Base-by-base conservation (phyloP, 1,284 basidiomycete species). In the Meripilus lineatus region DNA sequence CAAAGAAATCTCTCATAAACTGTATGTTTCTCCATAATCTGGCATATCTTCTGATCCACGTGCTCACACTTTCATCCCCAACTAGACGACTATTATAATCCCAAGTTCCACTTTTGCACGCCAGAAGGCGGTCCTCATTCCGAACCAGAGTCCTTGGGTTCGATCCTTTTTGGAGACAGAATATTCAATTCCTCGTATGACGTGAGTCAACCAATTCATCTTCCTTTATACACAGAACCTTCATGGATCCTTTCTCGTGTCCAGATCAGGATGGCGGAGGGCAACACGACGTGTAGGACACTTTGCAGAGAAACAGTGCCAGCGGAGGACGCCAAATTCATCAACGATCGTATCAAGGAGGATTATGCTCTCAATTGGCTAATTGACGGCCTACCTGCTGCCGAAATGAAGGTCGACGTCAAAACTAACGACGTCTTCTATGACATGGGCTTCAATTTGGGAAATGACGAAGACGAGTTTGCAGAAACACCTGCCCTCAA, bases 351-450 rank as follows among this genome's bases (percentile, higher is more conserved):
- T 40, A 95, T 98, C 61, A 75, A 76, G 37, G 92, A 97, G 62
- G 89, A 93, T 59, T 98, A 97, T 59, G 91, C 92, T 1, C 69
- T 97, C 50, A 97, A 97, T 60, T 95, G 93, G 84, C 82, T 98
- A 44, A 74, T 98, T 36, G 94, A 98, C 58, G 94, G 94, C 3
- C 75, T 98, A 28, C 95, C 95, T 3, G 91, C 89, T 6, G 91
- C 92, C 4, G 91, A 95, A 65, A 88, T 92, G 83, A 93, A 91
- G 67, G 66, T 74, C 37, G 91, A 95, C 61, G 60, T 72, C 42
- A 77, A 83, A 54, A 89, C 81, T 2, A 76, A 79, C 15, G 91
- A 95, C 43, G 63, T 85, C 17, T 96, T 95, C 67, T 92, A 89
- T 58, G 91, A 94, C 65, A 88, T 90, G 76, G 91, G 77, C 47